Conservation (phyloP, 2,329 filamentous ascomycete species). For the Cladobotryum protrusum region DNA sequence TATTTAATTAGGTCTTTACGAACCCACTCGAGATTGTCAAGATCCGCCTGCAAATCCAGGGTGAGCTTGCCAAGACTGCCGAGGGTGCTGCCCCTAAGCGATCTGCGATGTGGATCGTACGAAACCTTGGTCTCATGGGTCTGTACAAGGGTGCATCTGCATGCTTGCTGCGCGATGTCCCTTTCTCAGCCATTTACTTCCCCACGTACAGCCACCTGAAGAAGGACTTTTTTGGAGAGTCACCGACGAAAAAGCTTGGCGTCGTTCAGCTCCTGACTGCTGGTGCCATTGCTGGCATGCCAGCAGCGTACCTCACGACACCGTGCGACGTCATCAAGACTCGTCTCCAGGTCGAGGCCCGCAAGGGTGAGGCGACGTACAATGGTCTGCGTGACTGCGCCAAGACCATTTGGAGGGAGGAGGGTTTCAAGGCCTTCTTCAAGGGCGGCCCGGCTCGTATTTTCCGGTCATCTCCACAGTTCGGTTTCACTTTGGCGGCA, state of each 20-base stretch:
- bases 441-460: constrained; percentile 96
- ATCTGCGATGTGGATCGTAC: constrained; percentile 96
- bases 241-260: constrained; percentile 77
- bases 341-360: constrained; percentile 90
- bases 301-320: constrained; percentile 88
- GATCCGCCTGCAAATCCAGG: constrained; percentile 95
- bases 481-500: constrained; percentile 92
- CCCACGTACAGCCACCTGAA: constrained; percentile 94
- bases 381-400: constrained; percentile 82
- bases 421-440: constrained; percentile 96
- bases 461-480: constrained; percentile 89
- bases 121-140: constrained; percentile 86
- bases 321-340: constrained; percentile 99
- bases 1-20: constrained; percentile 69
- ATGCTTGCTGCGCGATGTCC: constrained; percentile 90
- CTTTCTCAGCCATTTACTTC: constrained; percentile 99
- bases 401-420: constrained; percentile 75
- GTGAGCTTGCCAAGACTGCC: constrained; percentile 83
- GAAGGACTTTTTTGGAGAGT: constrained; percentile 88
- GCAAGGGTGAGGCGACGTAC: constrained; percentile 89
- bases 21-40: constrained; percentile 99
- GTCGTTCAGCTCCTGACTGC: constrained; percentile 87
- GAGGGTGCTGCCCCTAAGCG: constrained; percentile 76
- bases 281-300: constrained; percentile 91
- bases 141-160: constrained; percentile 96